A percentile compares a stretch with the other conserved stretches of the same genome.
Evolutionary conservation across 148 eudicot species (phyloP).

Genomic region (Fagopyrum esculentum): DNA sequence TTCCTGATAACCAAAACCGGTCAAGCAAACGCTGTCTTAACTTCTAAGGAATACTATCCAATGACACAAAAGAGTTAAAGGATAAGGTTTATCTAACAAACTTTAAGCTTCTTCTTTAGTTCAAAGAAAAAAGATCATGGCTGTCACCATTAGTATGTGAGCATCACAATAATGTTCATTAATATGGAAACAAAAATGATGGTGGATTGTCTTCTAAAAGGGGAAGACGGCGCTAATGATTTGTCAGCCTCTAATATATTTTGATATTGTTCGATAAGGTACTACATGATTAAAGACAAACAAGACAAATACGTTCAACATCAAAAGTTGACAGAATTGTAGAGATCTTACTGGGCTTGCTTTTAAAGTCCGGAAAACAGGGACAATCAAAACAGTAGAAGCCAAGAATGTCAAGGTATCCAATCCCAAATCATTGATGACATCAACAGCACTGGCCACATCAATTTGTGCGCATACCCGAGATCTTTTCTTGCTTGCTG

Average conservation of each 20-base stretch:
- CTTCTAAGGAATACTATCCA: too few relatives aligned
- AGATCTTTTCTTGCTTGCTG: slow-evolving; percentile 24
- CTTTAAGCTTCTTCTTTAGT: too few relatives aligned
- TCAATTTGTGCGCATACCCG: slow-evolving; percentile 50
- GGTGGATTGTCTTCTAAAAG: too few relatives aligned
- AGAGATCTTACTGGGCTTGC: slow-evolving; percentile 81
- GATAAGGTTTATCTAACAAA: too few relatives aligned
- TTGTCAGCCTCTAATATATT: not conserved
- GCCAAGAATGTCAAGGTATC: slow-evolving; percentile 94
- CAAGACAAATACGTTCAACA: not conserved
- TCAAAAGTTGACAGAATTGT: slow-evolving; percentile 7
- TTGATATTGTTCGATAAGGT: not conserved
- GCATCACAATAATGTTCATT: too few relatives aligned
- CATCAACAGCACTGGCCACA: slow-evolving; percentile 75
- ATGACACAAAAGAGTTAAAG: too few relatives aligned
- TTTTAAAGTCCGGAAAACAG: slow-evolving; percentile 71
- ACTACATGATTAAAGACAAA: not conserved
- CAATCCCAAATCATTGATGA: slow-evolving; percentile 92
- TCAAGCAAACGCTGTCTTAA: too few relatives aligned
- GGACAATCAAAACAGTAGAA: slow-evolving; percentile 85
- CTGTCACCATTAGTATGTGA: too few relatives aligned
- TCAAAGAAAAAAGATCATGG: too few relatives aligned
- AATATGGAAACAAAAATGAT: too few relatives aligned
- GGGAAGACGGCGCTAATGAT: not conserved
- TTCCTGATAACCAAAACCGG: too few relatives aligned